Percentiles rank a stretch among this genome's conserved stretches.
These are phyloP conservation scores for Macroventuria anomochaeta DNA, from an alignment of 2,329 filamentous ascomycete species.

Conservation along the genomic window DNA sequence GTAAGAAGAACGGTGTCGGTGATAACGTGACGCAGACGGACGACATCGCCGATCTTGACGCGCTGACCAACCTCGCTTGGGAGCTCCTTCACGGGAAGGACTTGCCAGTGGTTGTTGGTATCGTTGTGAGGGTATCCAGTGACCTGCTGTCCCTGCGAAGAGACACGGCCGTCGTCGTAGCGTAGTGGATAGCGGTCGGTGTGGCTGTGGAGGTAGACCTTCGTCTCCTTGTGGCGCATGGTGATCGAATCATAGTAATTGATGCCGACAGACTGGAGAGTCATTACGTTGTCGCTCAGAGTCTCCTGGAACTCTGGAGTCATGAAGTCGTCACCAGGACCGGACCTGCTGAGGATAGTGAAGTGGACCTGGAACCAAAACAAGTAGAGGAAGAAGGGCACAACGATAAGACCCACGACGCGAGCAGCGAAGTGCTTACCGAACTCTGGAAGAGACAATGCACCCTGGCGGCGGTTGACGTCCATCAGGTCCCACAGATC, in stretches of 20 bases:
- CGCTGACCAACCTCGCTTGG: constrained; percentile 64
- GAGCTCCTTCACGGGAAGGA: constrained; percentile 69
- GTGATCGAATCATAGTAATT: constrained; percentile 90
- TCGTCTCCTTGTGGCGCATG: constrained; percentile 95
- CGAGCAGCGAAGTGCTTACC: constrained; percentile 89
- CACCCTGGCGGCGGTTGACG: constrained; percentile 81
- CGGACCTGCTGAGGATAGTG: constrained; percentile 82
- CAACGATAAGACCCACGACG: constrained; percentile 81
- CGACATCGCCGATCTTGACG: constrained; percentile 82
- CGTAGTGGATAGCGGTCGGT: constrained; percentile 86
- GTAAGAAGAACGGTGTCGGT: constrained; percentile 88
- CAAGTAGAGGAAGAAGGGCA: constrained; percentile 96
- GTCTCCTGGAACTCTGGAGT: constrained; percentile 98
- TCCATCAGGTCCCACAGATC: constrained; percentile 95
- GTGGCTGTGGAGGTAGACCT: constrained; percentile 94
- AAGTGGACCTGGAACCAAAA: constrained; percentile 99
- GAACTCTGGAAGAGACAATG: constrained; percentile 80
- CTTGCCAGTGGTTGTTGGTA: constrained; percentile 98
- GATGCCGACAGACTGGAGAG: constrained; percentile 82
- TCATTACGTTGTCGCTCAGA: constrained; percentile 91
- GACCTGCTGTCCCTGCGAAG: constrained; percentile 95
- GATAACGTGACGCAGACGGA: constrained; percentile 84
- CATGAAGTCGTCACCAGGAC: constrained; percentile 98
- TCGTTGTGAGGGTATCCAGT: constrained; percentile 98
- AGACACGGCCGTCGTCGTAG: constrained; percentile 96